A percentile compares a stretch with the other conserved stretches of the same genome.
Evolutionary conservation across 2,329 filamentous ascomycete genomes (phyloP).

Genomic region (Hymenoscyphus albidus): DNA sequence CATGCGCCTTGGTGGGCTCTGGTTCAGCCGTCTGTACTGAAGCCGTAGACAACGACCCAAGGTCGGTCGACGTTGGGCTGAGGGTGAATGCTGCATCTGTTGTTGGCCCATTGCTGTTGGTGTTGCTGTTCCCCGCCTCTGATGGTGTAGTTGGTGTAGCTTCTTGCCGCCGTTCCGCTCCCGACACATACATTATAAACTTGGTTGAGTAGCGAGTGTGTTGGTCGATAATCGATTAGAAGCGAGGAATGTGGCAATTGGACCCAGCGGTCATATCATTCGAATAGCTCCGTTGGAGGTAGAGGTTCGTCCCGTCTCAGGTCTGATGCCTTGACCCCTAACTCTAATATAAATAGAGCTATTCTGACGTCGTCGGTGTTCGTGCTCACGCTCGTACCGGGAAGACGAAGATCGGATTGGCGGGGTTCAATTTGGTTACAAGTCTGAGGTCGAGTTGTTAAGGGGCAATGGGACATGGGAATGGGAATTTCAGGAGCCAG

Average conservation of each 20-base stretch:
- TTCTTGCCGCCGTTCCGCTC: conserved; percentile 4
- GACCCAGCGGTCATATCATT: conserved; percentile 1
- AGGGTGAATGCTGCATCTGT: not conserved
- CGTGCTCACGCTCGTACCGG: too few relatives aligned
- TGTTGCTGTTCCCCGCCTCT: not conserved
- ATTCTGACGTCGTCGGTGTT: too few relatives aligned
- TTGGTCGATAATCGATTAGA: conserved; percentile 8
- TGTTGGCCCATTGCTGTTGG: not conserved
- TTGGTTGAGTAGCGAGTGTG: conserved; percentile 10
- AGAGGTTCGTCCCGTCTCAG: not conserved
- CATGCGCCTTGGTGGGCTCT: not conserved
- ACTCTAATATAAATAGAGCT: too few relatives aligned
- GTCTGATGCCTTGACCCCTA: not conserved
- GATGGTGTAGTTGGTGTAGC: not conserved
- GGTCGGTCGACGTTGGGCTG: conserved; percentile 3
- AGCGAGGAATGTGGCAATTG: conserved; percentile 4
- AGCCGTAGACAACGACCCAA: not conserved
- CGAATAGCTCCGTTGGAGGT: conserved; percentile 27
- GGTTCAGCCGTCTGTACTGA: not conserved
- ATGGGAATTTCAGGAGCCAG: too few relatives aligned
- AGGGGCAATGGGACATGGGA: too few relatives aligned
- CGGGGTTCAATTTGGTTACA: too few relatives aligned
- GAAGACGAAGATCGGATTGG: too few relatives aligned
- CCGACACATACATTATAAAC: conserved; percentile 15
- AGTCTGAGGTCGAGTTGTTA: too few relatives aligned